phyloP scores from a whole-genome alignment of 2,329 filamentous ascomycete genomes.

The Cercospora beticola region DNA sequence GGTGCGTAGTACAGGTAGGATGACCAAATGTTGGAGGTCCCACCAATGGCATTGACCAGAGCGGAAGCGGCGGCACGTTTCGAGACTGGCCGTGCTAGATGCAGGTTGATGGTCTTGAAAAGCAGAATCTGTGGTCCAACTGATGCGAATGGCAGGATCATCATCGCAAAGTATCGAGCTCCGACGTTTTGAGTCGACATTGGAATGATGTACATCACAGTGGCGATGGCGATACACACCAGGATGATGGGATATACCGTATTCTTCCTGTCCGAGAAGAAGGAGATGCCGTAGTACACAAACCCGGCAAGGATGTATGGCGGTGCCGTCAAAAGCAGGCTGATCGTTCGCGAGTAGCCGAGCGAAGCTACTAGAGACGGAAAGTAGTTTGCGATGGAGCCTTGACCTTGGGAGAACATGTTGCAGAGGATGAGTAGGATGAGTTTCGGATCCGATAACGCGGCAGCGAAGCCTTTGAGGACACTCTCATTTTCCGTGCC shows the following conservation, averaged over 20 bases:
- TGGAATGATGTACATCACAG: constrained; percentile 40
- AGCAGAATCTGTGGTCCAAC: background rate
- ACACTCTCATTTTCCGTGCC: constrained; percentile 29
- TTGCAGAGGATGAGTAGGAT: constrained; percentile 38
- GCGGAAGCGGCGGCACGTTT: background rate
- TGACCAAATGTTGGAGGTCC: constrained; percentile 37
- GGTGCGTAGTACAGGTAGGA: constrained; percentile 39
- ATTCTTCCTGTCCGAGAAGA: constrained; percentile 11
- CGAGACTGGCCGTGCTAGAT: background rate
- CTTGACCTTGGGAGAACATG: constrained; percentile 36
- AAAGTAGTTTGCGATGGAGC: constrained; percentile 35
- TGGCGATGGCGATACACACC: constrained; percentile 10
- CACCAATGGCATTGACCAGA: constrained; percentile 32
- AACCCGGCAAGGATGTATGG: constrained; percentile 36
- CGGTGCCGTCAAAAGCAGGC: constrained; percentile 36
- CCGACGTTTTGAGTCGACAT: constrained; percentile 23
- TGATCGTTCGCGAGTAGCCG: constrained; percentile 34
- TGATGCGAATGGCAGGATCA: background rate
- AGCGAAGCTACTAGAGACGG: constrained; percentile 34
- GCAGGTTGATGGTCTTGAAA: constrained; percentile 1
- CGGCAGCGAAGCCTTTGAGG: constrained; percentile 31
- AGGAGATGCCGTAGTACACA: constrained; percentile 12
- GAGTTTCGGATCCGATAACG: constrained; percentile 35
- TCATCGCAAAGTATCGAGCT: constrained; percentile 22
- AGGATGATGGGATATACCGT: constrained; percentile 6